Evolutionary conservation across 163 green algal genomes (phyloP), one percentile per base, ranked within the genome.

Genomic region (Chlorella variabilis): DNA sequence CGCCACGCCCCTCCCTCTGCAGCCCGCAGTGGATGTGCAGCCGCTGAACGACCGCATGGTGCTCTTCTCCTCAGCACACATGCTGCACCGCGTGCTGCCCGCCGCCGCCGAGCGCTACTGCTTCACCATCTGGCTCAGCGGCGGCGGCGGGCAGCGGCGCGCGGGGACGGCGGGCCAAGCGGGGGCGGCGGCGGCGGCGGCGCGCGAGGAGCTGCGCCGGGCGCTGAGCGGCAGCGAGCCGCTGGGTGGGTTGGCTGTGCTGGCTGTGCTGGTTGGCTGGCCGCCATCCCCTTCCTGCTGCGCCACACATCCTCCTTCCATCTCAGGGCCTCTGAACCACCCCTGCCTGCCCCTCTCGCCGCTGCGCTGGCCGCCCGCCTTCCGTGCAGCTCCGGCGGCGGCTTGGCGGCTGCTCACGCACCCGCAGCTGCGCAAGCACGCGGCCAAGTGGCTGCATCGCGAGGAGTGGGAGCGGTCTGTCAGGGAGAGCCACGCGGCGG

Each of bases 71-170:
- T 87, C 87, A 48, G 84, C 51, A 49, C 87, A 84, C 68, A 95
- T 97, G 93, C 75, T 91, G 33, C 93, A 97, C 86, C 80, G 92
- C 61, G 91, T 94, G 36, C 58, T 90, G 58, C 89, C 87, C 31
- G 67, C 36, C 63, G 2, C 33, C 0, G 58, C 39, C 8, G 79
- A 85, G 34, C 83, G 91, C n/a, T 90, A 77, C 69, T 97, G 93
- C 85, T 91, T 95, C 77, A 97, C 93, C 17, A 86, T 94, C 20
- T 97, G 93, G 93, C 82, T 97, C 25, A 92, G 86, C 3, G 84
- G 92, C 7, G 62, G 58, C 34, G 71, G 59, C 13, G 23, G 31
- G 13, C 36, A 1, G 58, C n/a, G 17, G 38, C 39, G 56, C 18
- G 45, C 45, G 11, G 45, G 45, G 15, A 15, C 45, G 34, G 29